A percentile compares a stretch with the other conserved stretches of the same genome.
These are phyloP conservation scores for Millerozyma acaciae DNA, from an alignment of 805 yeast genomes.

Conservation along the genomic window DNA sequence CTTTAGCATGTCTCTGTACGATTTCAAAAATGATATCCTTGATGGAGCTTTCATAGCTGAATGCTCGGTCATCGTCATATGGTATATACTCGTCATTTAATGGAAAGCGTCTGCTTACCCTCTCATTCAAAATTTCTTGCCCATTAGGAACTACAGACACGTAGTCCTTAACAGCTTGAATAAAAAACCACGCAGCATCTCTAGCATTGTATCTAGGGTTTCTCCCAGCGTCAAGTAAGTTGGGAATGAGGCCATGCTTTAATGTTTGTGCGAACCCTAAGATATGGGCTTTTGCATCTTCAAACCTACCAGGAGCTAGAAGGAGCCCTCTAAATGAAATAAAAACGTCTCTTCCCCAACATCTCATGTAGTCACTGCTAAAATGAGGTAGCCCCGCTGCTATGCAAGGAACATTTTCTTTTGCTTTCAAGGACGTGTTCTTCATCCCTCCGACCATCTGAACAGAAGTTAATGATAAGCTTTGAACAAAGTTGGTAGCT, in stretches of 20 bases:
- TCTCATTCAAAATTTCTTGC: slow-evolving; percentile 57
- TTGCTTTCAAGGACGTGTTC: slow-evolving; percentile 73
- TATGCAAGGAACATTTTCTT: slow-evolving; percentile 60
- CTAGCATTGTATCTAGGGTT: slow-evolving; percentile 95
- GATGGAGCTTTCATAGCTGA: slow-evolving; percentile 63
- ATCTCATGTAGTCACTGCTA: slow-evolving; percentile 85
- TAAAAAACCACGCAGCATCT: slow-evolving; percentile 95
- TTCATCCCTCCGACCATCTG: slow-evolving; percentile 80
- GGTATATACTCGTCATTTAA: slow-evolving; percentile 76
- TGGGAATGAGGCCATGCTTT: slow-evolving; percentile 94
- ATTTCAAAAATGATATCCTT: slow-evolving; percentile 81
- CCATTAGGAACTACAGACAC: slow-evolving; percentile 67
- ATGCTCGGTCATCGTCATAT: slow-evolving; percentile 70
- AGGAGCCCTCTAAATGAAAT: slow-evolving; percentile 80
- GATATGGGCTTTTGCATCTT: slow-evolving; percentile 78
- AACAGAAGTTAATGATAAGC: slow-evolving; percentile 73
- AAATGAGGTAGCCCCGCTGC: slow-evolving; percentile 98
- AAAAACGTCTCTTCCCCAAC: slow-evolving; percentile 98
- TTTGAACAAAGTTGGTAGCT: slow-evolving; percentile 72
- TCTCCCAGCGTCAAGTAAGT: slow-evolving; percentile 84
- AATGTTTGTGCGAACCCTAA: slow-evolving; percentile 84
- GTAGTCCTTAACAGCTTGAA: slow-evolving; percentile 87
- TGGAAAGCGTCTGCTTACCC: slow-evolving; percentile 82
- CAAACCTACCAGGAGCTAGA: slow-evolving; percentile 70
- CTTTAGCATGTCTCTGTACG: slow-evolving; percentile 81